Evolutionary conservation across 257 asterid genomes (phyloP).

Genomic region (Misopates orontium): DNA sequence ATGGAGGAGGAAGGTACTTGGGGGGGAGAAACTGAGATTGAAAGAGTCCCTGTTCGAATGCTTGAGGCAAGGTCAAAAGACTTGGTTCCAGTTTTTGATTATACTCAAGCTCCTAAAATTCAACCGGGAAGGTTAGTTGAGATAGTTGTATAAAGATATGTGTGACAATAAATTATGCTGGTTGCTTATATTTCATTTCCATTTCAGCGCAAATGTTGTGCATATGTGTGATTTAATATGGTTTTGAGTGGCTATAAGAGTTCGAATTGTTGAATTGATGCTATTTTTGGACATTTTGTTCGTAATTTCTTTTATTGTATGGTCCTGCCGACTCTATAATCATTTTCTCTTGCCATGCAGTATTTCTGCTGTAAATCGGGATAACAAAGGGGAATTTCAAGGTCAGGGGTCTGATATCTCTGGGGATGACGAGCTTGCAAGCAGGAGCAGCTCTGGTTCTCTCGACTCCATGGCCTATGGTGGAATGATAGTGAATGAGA

Average conservation of each 20-base stretch:
- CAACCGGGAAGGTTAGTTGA: constrained; percentile 61
- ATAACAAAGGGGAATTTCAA: constrained; percentile 37
- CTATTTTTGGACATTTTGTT: not conserved
- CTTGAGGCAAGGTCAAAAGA: constrained; percentile 78
- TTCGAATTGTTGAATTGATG: not conserved
- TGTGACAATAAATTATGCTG: not conserved
- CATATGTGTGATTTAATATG: constrained; percentile 1
- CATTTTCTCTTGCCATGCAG: constrained; percentile 31
- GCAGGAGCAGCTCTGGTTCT: constrained; percentile 39
- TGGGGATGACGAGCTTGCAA: constrained; percentile 33
- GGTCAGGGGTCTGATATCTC: constrained; percentile 41
- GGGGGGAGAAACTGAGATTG: constrained; percentile 81
- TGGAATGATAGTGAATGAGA: constrained; percentile 31
- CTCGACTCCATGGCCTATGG: constrained; percentile 38
- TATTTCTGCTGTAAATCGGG: constrained; percentile 25
- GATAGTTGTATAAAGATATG: not conserved
- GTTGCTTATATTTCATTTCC: not conserved
- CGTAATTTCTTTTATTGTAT: not conserved
- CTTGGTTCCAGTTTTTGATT: constrained; percentile 73
- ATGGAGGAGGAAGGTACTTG: constrained; percentile 36
- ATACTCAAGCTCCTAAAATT: constrained; percentile 56
- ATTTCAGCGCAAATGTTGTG: not conserved
- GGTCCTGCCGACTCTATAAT: not conserved
- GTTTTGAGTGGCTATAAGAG: not conserved
- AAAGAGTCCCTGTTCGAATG: constrained; percentile 51